Evolutionary conservation across 2,329 filamentous ascomycete genomes (phyloP).

Genomic region (Cryoendolithus antarcticus): DNA sequence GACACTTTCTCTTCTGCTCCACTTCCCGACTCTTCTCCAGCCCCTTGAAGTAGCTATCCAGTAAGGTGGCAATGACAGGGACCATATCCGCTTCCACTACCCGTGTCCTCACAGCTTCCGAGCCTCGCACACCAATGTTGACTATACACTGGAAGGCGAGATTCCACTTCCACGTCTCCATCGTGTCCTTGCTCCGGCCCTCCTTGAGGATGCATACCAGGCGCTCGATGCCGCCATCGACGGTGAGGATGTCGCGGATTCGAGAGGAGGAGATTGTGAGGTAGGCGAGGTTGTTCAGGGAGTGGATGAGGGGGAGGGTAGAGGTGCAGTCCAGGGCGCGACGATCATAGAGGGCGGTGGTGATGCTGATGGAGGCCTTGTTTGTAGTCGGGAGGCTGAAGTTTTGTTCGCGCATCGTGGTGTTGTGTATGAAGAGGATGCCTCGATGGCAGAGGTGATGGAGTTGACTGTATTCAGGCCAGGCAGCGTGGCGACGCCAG

Average conservation of each 20-base stretch:
- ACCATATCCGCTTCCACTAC: constrained; percentile 99
- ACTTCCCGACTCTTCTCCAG: constrained; percentile 70
- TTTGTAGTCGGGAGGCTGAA: constrained; percentile 99
- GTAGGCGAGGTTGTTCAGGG: constrained; percentile 95
- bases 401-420: constrained; percentile 96
- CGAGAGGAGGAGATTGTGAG: constrained; percentile 95
- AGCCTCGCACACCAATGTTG: constrained; percentile 93
- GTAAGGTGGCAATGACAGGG: constrained; percentile 91
- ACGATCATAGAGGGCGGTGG: constrained; percentile 93
- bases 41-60: constrained; percentile 96
- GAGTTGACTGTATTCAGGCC: no score
- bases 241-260: constrained; percentile 92
- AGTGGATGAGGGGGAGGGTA: constrained; percentile 94
- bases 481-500: no score
- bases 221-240: constrained; percentile 95
- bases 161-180: constrained; percentile 99
- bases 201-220: constrained; percentile 97
- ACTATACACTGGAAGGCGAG: constrained; percentile 97
- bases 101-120: constrained; percentile 82
- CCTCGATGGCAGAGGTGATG: no score
- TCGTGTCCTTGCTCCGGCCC: constrained; percentile 92
- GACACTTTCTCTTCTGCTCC: constrained; percentile 53
- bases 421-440: neutral
- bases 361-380: constrained; percentile 98
- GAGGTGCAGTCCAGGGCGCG: constrained; percentile 97